Conservation (phyloP, 345 rosid species). For the Syzygium aromaticum region DNA sequence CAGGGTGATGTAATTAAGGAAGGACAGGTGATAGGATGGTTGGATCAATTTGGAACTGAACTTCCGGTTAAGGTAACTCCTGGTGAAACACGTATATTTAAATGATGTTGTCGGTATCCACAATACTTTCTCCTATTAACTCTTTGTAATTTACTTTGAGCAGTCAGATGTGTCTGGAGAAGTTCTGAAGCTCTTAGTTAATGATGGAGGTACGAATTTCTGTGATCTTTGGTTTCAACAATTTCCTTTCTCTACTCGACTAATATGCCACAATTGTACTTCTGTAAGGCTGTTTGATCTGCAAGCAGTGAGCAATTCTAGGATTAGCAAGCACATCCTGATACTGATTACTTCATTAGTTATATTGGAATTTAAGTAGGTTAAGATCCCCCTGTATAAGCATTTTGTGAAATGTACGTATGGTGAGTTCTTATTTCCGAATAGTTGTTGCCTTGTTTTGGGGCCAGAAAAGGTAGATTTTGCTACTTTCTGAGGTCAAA, state of each 20-base stretch:
- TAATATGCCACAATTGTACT: neutral
- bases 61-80: conserved; percentile 74
- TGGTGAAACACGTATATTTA: neutral
- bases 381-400: neutral
- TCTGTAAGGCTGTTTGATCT: neutral
- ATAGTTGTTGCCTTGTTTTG: neutral
- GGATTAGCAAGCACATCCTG: neutral
- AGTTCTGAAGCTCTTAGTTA: conserved; percentile 68
- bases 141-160: conserved; percentile 15
- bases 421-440: neutral
- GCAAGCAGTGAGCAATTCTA: neutral
- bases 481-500: neutral
- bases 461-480: neutral
- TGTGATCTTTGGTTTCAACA: neutral
- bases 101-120: neutral
- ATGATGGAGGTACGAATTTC: conserved; percentile 68
- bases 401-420: neutral
- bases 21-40: conserved; percentile 83
- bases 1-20: conserved; percentile 84
- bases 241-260: neutral
- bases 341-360: neutral
- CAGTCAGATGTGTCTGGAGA: conserved; percentile 94
- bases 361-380: neutral
- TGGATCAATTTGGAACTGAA: conserved; percentile 72
- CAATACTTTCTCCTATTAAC: neutral